Evolutionary conservation across 1,139 yeast genomes (phyloP).

Genomic region (Blastobotrys aristatus): DNA sequence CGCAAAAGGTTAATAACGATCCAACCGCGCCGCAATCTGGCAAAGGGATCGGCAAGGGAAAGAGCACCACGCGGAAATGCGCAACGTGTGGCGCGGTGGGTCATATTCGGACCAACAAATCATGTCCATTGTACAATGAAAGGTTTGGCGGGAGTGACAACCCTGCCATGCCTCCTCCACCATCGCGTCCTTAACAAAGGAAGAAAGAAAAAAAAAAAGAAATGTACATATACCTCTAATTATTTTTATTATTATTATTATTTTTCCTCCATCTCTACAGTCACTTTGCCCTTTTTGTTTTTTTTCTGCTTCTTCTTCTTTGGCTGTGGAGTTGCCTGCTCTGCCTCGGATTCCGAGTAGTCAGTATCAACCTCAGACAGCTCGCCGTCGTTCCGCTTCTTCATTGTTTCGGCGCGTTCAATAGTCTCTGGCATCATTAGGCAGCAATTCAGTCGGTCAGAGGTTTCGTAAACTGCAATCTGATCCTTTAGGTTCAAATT

Average conservation of each 20-base stretch:
- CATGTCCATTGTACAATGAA: constrained; percentile 77
- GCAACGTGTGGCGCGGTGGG: constrained; percentile 95
- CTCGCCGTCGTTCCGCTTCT: constrained; percentile 44
- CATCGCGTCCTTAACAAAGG: background rate
- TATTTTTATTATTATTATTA: background rate
- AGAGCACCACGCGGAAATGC: constrained; percentile 79
- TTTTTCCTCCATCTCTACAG: constrained; percentile 19
- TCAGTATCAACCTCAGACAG: constrained; percentile 51
- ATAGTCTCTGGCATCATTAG: constrained; percentile 71
- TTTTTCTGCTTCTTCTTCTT: constrained; percentile 44
- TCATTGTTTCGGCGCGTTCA: constrained; percentile 69
- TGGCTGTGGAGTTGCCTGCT: constrained; percentile 37
- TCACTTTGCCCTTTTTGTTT: constrained; percentile 26
- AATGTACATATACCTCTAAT: too few relatives aligned
- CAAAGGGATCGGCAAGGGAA: constrained; percentile 38
- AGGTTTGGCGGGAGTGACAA: constrained; percentile 18
- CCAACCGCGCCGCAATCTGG: constrained; percentile 33
- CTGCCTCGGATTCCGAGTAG: constrained; percentile 29
- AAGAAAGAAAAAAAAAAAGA: background rate
- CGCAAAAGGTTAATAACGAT: constrained; percentile 34
- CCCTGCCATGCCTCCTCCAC: constrained; percentile 11
- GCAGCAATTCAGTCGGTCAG: constrained; percentile 90
- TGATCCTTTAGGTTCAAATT: constrained; percentile 66
- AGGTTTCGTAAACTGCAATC: constrained; percentile 83
- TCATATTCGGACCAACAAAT: constrained; percentile 83